Evolutionary conservation across 352 stramenopile genomes (phyloP).

Genomic region (Phytophthora pini): DNA sequence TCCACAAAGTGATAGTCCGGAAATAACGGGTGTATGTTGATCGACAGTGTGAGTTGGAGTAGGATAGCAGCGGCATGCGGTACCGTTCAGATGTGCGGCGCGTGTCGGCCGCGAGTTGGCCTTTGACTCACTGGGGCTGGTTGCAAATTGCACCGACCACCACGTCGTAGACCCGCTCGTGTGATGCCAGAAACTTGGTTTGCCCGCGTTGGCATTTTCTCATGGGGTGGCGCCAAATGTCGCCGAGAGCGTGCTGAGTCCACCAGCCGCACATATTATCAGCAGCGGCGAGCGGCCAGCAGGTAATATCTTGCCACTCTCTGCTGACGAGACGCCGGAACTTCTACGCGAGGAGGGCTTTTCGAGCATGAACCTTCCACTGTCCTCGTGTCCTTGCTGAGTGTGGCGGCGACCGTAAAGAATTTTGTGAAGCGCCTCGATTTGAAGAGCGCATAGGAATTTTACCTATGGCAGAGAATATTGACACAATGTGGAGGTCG

Average conservation of each 20-base stretch:
- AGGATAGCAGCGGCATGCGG: constrained; percentile 6
- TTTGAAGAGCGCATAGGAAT: constrained; percentile 9
- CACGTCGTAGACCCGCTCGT: neutral
- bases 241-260: neutral
- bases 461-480: neutral
- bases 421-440: neutral
- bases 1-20: neutral
- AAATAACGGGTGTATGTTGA: constrained; percentile 1
- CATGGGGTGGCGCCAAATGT: constrained; percentile 22
- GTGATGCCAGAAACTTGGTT: constrained; percentile 11
- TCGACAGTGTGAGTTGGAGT: neutral
- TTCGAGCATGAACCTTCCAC: constrained; percentile 24
- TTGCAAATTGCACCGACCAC: neutral
- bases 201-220: constrained; percentile 19
- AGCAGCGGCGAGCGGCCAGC: neutral
- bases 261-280: constrained; percentile 14
- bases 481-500: no score
- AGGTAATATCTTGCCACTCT: constrained; percentile 1
- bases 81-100: constrained; percentile 5
- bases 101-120: neutral
- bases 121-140: neutral
- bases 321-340: constrained; percentile 2
- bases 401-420: neutral
- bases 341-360: neutral
- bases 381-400: neutral